A percentile compares a stretch with the other conserved stretches of the same genome.
These are phyloP conservation scores for Trichoderma cornu-damae DNA, from an alignment of 2,329 filamentous ascomycete species.

Conservation along the genomic window DNA sequence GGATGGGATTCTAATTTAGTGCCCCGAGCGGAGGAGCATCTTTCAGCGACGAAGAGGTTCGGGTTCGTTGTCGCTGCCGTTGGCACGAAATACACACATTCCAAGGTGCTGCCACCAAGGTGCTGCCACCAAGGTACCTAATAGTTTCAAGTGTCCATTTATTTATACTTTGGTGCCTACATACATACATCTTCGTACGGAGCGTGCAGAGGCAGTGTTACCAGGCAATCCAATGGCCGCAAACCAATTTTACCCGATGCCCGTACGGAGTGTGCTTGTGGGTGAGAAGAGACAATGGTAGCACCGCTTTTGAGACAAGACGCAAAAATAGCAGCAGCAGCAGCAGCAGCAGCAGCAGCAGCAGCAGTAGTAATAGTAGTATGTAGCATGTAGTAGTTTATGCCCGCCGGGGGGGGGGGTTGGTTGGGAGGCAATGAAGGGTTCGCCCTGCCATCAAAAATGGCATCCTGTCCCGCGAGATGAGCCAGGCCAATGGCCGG, in stretches of 20 bases:
- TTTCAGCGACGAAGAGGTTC: neutral
- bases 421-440: slow-evolving; percentile 2
- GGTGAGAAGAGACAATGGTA: neutral
- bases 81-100: neutral
- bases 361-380: no score
- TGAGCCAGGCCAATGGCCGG: neutral
- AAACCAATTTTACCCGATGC: no score
- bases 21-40: neutral
- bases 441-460: neutral
- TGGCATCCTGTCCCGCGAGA: neutral
- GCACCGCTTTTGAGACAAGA: neutral
- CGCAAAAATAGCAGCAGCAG: no score
- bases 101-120: neutral
- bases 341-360: no score
- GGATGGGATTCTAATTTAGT: slow-evolving; percentile 3
- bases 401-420: slow-evolving; percentile 4
- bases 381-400: no score
- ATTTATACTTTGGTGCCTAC: no score
- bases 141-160: no score
- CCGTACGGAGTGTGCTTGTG: no score
- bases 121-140: no score
- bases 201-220: no score
- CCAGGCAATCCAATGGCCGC: no score
- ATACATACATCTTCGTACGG: no score
- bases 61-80: neutral